Evolutionary conservation across 495 filamentous ascomycete genomes (phyloP).

Genomic region (Lasiosphaeris hirsuta): DNA sequence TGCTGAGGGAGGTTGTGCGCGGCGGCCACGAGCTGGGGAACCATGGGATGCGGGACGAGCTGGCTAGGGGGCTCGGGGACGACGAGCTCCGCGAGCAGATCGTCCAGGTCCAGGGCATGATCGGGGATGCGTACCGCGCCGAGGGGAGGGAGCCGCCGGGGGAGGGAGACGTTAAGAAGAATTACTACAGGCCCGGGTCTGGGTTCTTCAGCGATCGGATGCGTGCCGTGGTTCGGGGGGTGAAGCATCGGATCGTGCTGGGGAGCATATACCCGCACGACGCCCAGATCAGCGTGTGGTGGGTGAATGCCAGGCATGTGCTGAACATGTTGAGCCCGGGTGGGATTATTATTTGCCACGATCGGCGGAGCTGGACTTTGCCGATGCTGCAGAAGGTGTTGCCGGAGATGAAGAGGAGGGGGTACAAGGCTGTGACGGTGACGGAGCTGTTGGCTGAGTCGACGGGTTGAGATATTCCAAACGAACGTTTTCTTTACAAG

Average conservation of each 20-base stretch:
- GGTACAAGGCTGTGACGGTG: slow-evolving; percentile 67
- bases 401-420: slow-evolving; percentile 61
- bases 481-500: background rate
- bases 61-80: slow-evolving; percentile 47
- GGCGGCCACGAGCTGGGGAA: slow-evolving; percentile 72
- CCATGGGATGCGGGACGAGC: slow-evolving; percentile 83
- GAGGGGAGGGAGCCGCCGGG: slow-evolving; percentile 30
- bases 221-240: slow-evolving; percentile 47
- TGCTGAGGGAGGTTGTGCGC: slow-evolving; percentile 58
- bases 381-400: slow-evolving; percentile 71
- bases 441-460: slow-evolving; percentile 52
- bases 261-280: slow-evolving; percentile 87
- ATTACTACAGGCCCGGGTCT: slow-evolving; percentile 75
- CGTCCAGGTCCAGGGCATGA: slow-evolving; percentile 42
- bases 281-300: slow-evolving; percentile 64
- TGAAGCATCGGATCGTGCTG: slow-evolving; percentile 67
- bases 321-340: slow-evolving; percentile 73
- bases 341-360: slow-evolving; percentile 78
- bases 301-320: slow-evolving; percentile 74
- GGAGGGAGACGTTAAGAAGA: slow-evolving; percentile 20
- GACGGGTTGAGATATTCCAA: slow-evolving; percentile 18
- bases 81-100: slow-evolving; percentile 45
- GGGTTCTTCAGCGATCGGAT: slow-evolving; percentile 73
- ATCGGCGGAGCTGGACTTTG: slow-evolving; percentile 72
- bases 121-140: slow-evolving; percentile 53